A percentile compares a stretch with the other conserved stretches of the same genome.
These are phyloP conservation scores for Pythium sukuiense DNA, from an alignment of 352 stramenopile genomes.

Conservation along the genomic window DNA sequence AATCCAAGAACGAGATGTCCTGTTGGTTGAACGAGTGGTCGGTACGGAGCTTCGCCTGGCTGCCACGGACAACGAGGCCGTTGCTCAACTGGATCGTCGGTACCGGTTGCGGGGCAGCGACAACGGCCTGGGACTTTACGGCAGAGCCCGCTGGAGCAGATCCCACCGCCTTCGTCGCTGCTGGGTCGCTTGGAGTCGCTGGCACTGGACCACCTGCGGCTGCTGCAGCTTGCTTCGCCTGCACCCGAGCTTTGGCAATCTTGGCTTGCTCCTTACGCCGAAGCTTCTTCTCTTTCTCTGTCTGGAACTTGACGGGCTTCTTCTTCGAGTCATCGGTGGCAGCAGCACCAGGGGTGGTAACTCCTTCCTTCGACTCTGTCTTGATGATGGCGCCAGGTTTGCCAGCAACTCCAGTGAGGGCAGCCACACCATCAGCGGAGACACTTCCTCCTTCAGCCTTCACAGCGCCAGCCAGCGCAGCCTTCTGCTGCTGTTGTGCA, in stretches of 20 bases:
- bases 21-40: slow-evolving; percentile 72
- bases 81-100: slow-evolving; percentile 45
- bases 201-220: slow-evolving; percentile 10
- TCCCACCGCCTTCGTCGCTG: neutral
- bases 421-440: slow-evolving; percentile 7
- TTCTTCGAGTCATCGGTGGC: slow-evolving; percentile 48
- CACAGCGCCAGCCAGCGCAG: slow-evolving; percentile 2
- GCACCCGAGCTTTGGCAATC: slow-evolving; percentile 68
- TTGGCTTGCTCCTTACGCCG: slow-evolving; percentile 82
- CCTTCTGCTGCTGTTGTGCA: slow-evolving; percentile 26
- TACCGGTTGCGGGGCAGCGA: slow-evolving; percentile 8
- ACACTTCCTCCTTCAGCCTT: slow-evolving; percentile 17
- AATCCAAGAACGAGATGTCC: slow-evolving; percentile 88
- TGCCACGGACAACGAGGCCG: slow-evolving; percentile 72
- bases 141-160: neutral
- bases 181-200: neutral
- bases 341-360: neutral
- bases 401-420: neutral
- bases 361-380: slow-evolving; percentile 19
- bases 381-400: slow-evolving; percentile 21
- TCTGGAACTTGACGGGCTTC: slow-evolving; percentile 74
- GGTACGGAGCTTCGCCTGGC: slow-evolving; percentile 51
- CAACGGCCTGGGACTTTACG: slow-evolving; percentile 17
- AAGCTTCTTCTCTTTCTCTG: slow-evolving; percentile 88
- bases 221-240: slow-evolving; percentile 65